A percentile compares a stretch with the other conserved stretches of the same genome.
phyloP scores from a whole-genome alignment of 2,329 filamentous ascomycete genomes.

The Neofusicoccum cordaticola region DNA sequence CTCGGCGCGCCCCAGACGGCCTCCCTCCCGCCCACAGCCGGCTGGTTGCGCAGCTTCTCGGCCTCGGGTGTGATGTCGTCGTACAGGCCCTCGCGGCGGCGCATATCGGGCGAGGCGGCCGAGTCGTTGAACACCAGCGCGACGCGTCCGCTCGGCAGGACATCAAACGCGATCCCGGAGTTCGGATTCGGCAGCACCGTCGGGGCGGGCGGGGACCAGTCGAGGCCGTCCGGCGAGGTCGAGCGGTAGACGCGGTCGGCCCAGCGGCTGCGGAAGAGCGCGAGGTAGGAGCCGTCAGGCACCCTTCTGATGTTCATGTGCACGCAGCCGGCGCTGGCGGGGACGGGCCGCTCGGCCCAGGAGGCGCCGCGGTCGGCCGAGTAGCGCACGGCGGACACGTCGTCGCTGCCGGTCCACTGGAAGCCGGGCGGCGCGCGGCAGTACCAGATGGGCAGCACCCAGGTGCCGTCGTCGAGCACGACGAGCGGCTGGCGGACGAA shows the following conservation, averaged over 20 bases:
- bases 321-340: constrained; percentile 39
- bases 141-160: constrained; percentile 35
- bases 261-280: constrained; percentile 46
- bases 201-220: constrained; percentile 37
- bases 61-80: constrained; percentile 45
- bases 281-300: constrained; percentile 31
- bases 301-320: constrained; percentile 45
- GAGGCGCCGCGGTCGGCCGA: constrained; percentile 39
- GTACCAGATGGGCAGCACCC: constrained; percentile 45
- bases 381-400: constrained; percentile 41
- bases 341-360: constrained; percentile 40
- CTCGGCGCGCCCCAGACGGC: constrained; percentile 47
- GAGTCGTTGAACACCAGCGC: constrained; percentile 45
- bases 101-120: constrained; percentile 18
- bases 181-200: constrained; percentile 45
- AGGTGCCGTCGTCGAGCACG: constrained; percentile 37
- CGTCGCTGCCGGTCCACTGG: constrained; percentile 47
- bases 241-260: constrained; percentile 45
- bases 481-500: constrained; percentile 45
- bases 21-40: constrained; percentile 30
- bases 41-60: constrained; percentile 42
- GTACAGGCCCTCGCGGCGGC: constrained; percentile 39
- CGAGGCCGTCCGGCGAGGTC: constrained; percentile 38
- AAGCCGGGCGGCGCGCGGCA: constrained; percentile 41
- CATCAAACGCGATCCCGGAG: constrained; percentile 42